phyloP scores from a whole-genome alignment of 2,329 filamentous ascomycete genomes.

The Calonectria pseudoturangicola region DNA sequence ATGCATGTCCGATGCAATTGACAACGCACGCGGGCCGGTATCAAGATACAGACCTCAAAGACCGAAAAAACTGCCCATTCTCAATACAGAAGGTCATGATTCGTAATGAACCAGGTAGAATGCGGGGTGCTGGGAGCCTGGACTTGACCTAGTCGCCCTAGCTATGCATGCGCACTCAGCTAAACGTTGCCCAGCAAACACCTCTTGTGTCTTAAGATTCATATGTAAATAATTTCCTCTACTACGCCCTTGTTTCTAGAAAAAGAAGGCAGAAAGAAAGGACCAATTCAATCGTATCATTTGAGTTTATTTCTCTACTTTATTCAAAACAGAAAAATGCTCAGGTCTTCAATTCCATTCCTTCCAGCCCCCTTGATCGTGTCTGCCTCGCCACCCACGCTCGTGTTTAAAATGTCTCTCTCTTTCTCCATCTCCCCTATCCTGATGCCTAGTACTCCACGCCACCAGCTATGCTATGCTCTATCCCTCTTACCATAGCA shows the following conservation, averaged over 20 bases:
- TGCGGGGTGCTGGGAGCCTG: background rate
- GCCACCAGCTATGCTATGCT: background rate
- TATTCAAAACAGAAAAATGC: background rate
- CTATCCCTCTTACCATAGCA: no score
- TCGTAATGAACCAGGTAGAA: background rate
- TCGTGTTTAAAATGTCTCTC: background rate
- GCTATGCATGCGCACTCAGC: background rate
- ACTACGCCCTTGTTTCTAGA: no score
- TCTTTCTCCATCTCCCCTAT: slow-evolving; percentile 12
- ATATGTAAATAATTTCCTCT: background rate
- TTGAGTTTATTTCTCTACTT: background rate
- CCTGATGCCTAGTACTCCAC: slow-evolving; percentile 33
- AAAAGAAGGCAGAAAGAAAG: no score
- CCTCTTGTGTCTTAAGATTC: background rate
- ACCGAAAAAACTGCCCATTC: background rate
- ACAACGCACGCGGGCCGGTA: background rate
- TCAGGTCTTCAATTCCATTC: no score
- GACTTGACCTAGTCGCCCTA: background rate
- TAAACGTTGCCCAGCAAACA: background rate
- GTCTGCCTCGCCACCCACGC: background rate
- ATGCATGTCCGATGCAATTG: background rate
- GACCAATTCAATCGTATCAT: background rate
- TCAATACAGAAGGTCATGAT: background rate
- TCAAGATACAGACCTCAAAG: background rate
- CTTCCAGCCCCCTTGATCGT: background rate